Evolutionary conservation across 176 grass and related monocot genomes (phyloP).

Genomic region (Alloteropsis semialata): DNA sequence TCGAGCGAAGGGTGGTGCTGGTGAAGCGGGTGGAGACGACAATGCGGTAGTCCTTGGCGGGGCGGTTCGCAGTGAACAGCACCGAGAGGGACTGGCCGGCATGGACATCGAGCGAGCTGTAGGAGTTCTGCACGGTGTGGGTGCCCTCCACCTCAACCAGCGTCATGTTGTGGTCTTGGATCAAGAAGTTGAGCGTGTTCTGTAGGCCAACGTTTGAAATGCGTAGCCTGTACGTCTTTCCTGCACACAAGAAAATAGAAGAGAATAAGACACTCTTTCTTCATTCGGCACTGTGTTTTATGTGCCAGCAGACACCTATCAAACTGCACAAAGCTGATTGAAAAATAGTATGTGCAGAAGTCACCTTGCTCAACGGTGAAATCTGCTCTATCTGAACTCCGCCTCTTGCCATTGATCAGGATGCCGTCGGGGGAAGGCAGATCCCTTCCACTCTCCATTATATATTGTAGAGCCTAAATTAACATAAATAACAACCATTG

Average conservation of each 20-base stretch:
- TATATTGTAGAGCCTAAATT: constrained; percentile 50
- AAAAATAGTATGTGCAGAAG: no score
- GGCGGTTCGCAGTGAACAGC: constrained; percentile 52
- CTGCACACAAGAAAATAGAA: constrained; percentile 13
- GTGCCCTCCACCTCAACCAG: constrained; percentile 87
- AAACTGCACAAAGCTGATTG: no score
- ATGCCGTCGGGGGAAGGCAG: constrained; percentile 60
- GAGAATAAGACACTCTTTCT: neutral
- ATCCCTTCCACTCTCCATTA: constrained; percentile 49
- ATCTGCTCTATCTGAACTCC: constrained; percentile 16
- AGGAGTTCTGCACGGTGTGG: constrained; percentile 75
- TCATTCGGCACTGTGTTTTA: no score
- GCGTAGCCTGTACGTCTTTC: constrained; percentile 66
- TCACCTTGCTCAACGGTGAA: constrained; percentile 66
- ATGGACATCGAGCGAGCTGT: constrained; percentile 72
- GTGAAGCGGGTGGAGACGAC: constrained; percentile 67
- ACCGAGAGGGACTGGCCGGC: constrained; percentile 77
- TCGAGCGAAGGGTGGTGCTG: constrained; percentile 31
- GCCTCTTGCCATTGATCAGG: constrained; percentile 79
- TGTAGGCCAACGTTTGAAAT: constrained; percentile 78
- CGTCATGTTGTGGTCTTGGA: constrained; percentile 61
- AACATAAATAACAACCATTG: neutral
- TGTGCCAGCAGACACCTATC: neutral
- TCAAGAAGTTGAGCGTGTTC: constrained; percentile 60
- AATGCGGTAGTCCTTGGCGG: constrained; percentile 46